Percentiles rank a stretch among this genome's conserved stretches.
Evolutionary conservation across 345 rosid species (phyloP).

Genomic region (Syzygium aromaticum): DNA sequence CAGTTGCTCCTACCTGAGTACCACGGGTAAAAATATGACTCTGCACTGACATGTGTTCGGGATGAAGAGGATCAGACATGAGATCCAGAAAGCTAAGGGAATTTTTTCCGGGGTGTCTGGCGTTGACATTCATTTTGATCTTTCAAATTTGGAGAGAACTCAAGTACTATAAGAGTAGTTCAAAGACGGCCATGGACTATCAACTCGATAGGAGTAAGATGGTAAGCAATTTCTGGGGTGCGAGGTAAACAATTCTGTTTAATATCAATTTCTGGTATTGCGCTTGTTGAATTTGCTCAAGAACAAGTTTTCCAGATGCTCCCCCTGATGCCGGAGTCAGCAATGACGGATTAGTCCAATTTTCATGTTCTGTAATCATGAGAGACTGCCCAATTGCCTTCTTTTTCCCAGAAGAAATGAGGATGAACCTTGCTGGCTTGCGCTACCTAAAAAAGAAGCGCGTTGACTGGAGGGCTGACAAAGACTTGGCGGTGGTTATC

Average conservation of each 20-base stretch:
- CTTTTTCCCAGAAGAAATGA: neutral
- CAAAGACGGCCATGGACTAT: neutral
- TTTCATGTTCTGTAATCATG: neutral
- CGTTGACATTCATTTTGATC: neutral
- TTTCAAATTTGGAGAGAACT: too few relatives aligned
- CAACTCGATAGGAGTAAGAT: neutral
- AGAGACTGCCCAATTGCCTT: neutral
- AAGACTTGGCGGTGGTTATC: neutral
- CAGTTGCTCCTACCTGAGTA: neutral
- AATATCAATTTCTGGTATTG: too few relatives aligned
- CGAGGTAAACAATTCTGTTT: neutral
- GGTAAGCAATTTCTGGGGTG: neutral
- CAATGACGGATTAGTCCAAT: neutral
- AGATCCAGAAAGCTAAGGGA: neutral
- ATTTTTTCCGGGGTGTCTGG: neutral
- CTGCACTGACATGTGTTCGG: neutral
- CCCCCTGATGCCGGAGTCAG: neutral
- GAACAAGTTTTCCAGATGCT: neutral
- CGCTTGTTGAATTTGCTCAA: neutral
- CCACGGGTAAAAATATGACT: neutral
- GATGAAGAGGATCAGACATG: neutral
- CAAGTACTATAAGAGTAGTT: too few relatives aligned
- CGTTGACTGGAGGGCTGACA: neutral
- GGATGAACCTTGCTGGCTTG: neutral
- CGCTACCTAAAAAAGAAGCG: neutral